A percentile compares a stretch with the other conserved stretches of the same genome.
These are phyloP conservation scores for Colletotrichum sp. DNA, from an alignment of 2,329 filamentous ascomycete species.

Conservation along the genomic window DNA sequence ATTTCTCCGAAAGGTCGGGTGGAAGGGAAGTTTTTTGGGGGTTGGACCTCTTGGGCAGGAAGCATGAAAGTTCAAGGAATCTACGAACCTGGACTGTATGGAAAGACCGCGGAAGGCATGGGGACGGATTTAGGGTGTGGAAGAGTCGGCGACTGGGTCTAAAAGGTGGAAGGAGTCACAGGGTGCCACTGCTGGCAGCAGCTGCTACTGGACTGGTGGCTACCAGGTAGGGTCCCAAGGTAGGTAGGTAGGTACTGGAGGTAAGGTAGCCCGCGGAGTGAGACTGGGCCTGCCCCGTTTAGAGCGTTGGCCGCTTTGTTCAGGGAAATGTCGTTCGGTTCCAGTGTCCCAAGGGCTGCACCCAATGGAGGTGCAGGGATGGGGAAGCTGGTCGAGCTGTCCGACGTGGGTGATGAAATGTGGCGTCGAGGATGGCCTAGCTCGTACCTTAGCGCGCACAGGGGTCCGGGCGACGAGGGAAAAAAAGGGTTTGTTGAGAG, in stretches of 20 bases:
- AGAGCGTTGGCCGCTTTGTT: conserved; percentile 12
- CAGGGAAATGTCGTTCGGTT: conserved; percentile 9
- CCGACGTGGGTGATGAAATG: conserved; percentile 17
- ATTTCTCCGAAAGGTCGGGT: not conserved
- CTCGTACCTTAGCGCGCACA: conserved; percentile 14
- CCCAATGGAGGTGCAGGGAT: conserved; percentile 14
- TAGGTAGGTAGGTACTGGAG: not conserved
- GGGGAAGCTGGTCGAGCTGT: conserved; percentile 19
- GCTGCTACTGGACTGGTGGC: not conserved
- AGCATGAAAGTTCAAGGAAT: not conserved
- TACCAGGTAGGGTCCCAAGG: not conserved
- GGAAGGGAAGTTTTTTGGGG: not conserved
- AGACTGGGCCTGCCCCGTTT: conserved; percentile 9
- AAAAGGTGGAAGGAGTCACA: conserved; percentile 9
- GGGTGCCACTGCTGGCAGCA: not conserved
- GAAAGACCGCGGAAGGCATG: conserved; percentile 22
- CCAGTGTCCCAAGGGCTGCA: not conserved
- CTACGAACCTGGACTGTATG: conserved; percentile 15
- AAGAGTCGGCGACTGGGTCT: conserved; percentile 1
- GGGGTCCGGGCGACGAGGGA: not conserved
- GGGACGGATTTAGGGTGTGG: not conserved
- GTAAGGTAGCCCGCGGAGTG: not conserved
- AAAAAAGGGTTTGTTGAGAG: conserved; percentile 18
- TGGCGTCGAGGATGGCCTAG: conserved; percentile 13
- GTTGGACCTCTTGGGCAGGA: not conserved